Base-by-base conservation (phyloP, 352 stramenopile genomes). In the Detonula confervacea region DNA sequence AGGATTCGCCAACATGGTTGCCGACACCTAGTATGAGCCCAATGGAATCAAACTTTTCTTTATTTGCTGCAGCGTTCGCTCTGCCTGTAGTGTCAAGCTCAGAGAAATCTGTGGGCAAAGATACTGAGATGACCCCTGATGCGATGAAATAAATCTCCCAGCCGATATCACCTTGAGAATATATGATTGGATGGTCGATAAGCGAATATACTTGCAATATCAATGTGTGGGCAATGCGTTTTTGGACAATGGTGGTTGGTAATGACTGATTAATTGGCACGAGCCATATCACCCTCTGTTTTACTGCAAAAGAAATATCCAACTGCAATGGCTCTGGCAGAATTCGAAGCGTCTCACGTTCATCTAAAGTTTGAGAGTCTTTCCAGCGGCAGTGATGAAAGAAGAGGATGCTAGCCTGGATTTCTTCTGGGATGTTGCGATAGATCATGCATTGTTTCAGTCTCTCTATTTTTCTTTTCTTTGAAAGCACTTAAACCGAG, bases 131-230 rank as follows among this genome's bases (percentile, higher is more conserved):
- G n/a, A 81, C 51, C 22, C 88, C 88, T 9, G 68, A 78, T 35
- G 55, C 74, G 29, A 94, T 88, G 47, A 92, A 93, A 70, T 91
- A 92, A 46, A 94, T 84, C 39, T 94, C 85, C 37, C 52, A 88
- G 6, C 87, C 89, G 20, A 94, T 80, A 46, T 94, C 87, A 33
- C 87, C 89, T 37, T 80, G 78, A 56, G 70, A 75, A 78, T 91
- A 91, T 73, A 94, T 89, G 18, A 79, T 81, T 33, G 78, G 71
- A 18, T 86, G 24, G 0, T 62, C 54, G 18, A 25, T 25, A 6
- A 60, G 49, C 14, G 76, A 75, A 51, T 80, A 92, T 5, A 86
- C 70, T 73, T 92, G 81, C 11, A 73, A 60, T 54, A 59, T 44
- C 47, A 92, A 79, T 16, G 73, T 68, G 67, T 87, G 63, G 7